These are phyloP conservation scores for Puccinia polysora DNA, from an alignment of 1,284 basidiomycete genomes.

Conservation along the genomic window DNA sequence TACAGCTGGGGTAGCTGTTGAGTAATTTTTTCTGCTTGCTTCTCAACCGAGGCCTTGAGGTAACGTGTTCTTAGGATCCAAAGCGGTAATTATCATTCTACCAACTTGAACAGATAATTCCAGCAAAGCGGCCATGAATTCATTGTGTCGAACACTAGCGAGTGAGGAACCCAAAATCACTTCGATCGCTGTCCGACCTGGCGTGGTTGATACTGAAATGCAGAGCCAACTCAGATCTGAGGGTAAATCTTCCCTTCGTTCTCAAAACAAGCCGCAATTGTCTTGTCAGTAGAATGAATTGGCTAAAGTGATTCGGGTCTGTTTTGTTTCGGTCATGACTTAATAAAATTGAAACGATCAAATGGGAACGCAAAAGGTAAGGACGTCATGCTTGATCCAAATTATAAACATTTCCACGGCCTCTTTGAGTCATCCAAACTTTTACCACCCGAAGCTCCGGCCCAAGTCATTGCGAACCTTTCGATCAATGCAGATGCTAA, in stretches of 20 bases:
- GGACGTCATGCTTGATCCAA: background rate
- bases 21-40: background rate
- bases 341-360: background rate
- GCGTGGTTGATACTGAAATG: constrained; percentile 33
- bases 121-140: constrained; percentile 43
- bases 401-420: background rate
- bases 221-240: constrained; percentile 17
- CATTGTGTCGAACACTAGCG: constrained; percentile 32
- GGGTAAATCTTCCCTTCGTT: constrained; percentile 1
- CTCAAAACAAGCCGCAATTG: background rate
- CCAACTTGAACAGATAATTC: constrained; percentile 9
- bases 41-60: too few relatives aligned
- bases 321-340: background rate
- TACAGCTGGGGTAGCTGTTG: constrained; percentile 26
- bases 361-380: background rate
- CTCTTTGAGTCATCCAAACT: constrained; percentile 18
- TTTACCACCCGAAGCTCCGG: constrained; percentile 7
- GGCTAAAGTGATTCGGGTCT: background rate
- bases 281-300: background rate
- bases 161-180: constrained; percentile 32
- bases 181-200: constrained; percentile 24
- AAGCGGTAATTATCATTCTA: background rate
- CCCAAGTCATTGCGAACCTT: constrained; percentile 30
- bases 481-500: background rate
- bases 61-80: background rate